These are phyloP conservation scores for Paratinospora sagittata DNA, from an alignment of 164 flowering plant species.

Conservation along the genomic window DNA sequence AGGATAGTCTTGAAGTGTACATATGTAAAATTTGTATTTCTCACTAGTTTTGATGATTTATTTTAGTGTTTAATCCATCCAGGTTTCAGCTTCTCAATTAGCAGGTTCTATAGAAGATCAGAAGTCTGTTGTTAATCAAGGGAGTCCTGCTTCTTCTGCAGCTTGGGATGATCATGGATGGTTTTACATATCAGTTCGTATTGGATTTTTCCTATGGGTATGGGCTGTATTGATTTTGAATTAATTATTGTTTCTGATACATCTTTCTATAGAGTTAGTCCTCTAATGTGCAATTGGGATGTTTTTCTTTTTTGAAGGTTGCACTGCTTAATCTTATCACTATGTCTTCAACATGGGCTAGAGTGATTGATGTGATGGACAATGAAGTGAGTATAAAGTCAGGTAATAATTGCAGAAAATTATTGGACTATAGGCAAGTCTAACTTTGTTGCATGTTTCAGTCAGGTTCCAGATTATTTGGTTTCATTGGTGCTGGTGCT, in stretches of 20 bases:
- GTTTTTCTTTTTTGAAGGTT: conserved; percentile 41
- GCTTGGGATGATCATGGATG: conserved; percentile 62
- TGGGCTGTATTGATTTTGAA: conserved; percentile 14
- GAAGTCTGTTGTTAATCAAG: conserved; percentile 29
- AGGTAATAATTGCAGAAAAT: background rate
- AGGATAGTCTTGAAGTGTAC: conserved; percentile 2
- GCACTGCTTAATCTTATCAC: conserved; percentile 89
- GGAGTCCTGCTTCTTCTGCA: conserved; percentile 25
- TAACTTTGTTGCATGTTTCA: conserved; percentile 42
- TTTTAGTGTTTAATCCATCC: background rate
- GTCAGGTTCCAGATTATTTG: conserved; percentile 99
- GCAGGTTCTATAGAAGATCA: conserved; percentile 30
- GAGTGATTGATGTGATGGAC: conserved; percentile 96
- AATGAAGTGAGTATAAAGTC: conserved; percentile 57
- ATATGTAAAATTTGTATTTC: background rate
- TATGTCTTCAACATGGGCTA: conserved; percentile 98
- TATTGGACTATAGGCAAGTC: conserved; percentile 1
- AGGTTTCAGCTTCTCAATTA: conserved; percentile 32
- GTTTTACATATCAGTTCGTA: conserved; percentile 76
- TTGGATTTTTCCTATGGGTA: conserved; percentile 94
- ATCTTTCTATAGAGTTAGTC: background rate
- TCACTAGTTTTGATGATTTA: background rate
- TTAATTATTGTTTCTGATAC: background rate
- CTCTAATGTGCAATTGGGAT: conserved; percentile 7
- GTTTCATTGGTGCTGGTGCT: conserved; percentile 99